Evolutionary conservation across 495 filamentous ascomycete species (phyloP), one percentile per base, ranked within the genome.

Genomic region (Annulohypoxylon moriforme): DNA sequence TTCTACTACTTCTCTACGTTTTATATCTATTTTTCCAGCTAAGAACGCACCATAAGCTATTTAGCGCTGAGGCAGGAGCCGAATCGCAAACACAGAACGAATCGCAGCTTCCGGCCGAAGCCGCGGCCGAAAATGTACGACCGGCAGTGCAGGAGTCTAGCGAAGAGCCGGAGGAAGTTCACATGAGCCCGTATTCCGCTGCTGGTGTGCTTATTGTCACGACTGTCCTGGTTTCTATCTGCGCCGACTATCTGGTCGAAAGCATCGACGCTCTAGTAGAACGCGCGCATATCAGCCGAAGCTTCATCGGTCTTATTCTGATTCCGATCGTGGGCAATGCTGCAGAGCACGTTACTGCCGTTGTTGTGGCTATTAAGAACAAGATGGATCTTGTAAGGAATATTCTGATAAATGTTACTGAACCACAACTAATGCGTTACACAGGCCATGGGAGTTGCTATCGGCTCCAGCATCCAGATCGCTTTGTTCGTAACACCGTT

Each of bases 261-360:
- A 94, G 92, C 78, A 98, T 99, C 79, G 96, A 98, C 74, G 86
- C 86, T 52, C 89, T 99, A 40, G 96, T 97, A 27, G 81, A 92
- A 67, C 90, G 87, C 64, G 91, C 92, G 9, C 89, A 91, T 72
- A 94, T 99, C 84, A 94, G 90, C 83, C 96, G 96, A 78, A 97
- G 92, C 3, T 99, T 99, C 79, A 96, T 98, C 77, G 96, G 96
- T 83, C 86, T 99, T 59, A 91, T 99, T 67, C 85, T 99, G 36
- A 92, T 99, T 46, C 96, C 96, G 25, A 98, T 99, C 76, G 96
- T 99, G 34, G 96, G 96, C 65, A 99, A 99, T 75, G 96, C 96
- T 1, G 96, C 96, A 8, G 96, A 99, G 81, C 96, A 99, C 78
- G 94, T 97, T 40, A 98, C 96, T 7, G 96, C 96, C 11, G 90